These are phyloP conservation scores for Suillus cothurnatus DNA, from an alignment of 768 basidiomycete species.

Conservation along the genomic window DNA sequence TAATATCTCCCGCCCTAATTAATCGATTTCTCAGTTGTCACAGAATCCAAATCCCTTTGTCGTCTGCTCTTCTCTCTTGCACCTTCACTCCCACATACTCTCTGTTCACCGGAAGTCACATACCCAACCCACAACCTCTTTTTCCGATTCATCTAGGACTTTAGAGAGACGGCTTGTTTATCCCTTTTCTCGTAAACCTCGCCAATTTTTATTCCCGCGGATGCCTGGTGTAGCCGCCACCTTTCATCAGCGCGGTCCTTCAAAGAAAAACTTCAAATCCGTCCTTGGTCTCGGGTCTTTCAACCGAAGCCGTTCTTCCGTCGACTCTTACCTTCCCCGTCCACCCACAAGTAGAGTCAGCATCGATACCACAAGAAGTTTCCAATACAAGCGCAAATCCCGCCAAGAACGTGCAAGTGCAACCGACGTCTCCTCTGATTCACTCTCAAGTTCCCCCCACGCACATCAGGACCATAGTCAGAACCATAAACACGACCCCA, in stretches of 20 bases:
- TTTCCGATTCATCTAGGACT: neutral
- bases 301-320: constrained; percentile 34
- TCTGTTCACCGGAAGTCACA: constrained; percentile 27
- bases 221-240: constrained; percentile 46
- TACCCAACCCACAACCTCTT: constrained; percentile 29
- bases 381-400: constrained; percentile 38
- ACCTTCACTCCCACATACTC: constrained; percentile 23
- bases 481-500: constrained; percentile 15
- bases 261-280: constrained; percentile 50
- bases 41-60: constrained; percentile 21
- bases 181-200: neutral
- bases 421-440: constrained; percentile 37
- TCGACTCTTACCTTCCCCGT: constrained; percentile 28
- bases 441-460: constrained; percentile 35
- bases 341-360: constrained; percentile 42
- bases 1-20: constrained; percentile 34
- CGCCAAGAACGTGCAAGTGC: constrained; percentile 39
- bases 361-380: constrained; percentile 45
- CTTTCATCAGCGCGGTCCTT: constrained; percentile 34
- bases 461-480: constrained; percentile 23
- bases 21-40: constrained; percentile 26
- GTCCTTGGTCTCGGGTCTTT: constrained; percentile 49
- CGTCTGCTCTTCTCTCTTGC: constrained; percentile 22
- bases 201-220: constrained; percentile 30
- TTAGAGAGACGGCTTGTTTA: constrained; percentile 2